Conservation (phyloP, 768 basidiomycete genomes). For the Psilocybe sp. region DNA sequence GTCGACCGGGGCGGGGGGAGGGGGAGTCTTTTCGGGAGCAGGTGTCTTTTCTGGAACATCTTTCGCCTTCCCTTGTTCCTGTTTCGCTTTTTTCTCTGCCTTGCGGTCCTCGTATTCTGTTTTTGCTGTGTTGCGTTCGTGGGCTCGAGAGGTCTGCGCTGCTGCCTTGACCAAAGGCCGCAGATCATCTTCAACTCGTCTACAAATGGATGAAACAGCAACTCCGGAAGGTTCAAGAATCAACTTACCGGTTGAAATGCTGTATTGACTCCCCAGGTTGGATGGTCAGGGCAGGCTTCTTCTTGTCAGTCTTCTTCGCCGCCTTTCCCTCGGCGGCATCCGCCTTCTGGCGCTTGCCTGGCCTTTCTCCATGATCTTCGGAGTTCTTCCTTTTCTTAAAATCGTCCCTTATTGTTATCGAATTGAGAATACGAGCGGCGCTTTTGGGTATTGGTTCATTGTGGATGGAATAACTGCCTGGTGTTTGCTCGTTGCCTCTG, state of each 20-base stretch:
- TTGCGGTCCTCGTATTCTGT: constrained; percentile 31
- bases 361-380: constrained; percentile 14
- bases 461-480: constrained; percentile 36
- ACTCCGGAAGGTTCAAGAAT: neutral
- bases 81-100: constrained; percentile 20
- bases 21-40: too few relatives aligned
- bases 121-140: constrained; percentile 42
- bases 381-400: constrained; percentile 48
- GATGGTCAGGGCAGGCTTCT: constrained; percentile 38
- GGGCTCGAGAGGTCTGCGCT: constrained; percentile 52
- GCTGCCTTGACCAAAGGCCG: constrained; percentile 61
- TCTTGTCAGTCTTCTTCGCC: constrained; percentile 21
- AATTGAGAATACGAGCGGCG: constrained; percentile 61
- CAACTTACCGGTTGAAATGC: constrained; percentile 70
- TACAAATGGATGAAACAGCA: constrained; percentile 20
- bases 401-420: constrained; percentile 53
- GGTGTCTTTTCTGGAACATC: neutral
- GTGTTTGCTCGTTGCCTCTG: constrained; percentile 53
- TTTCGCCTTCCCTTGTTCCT: constrained; percentile 15
- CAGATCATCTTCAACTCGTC: constrained; percentile 75
- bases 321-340: constrained; percentile 17
- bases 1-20: constrained; percentile 15
- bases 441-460: constrained; percentile 72
- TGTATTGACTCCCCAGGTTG: constrained; percentile 68
- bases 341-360: constrained; percentile 32